phyloP scores from a whole-genome alignment of 352 stramenopile genomes.

The Phytophthora cryptogea region DNA sequence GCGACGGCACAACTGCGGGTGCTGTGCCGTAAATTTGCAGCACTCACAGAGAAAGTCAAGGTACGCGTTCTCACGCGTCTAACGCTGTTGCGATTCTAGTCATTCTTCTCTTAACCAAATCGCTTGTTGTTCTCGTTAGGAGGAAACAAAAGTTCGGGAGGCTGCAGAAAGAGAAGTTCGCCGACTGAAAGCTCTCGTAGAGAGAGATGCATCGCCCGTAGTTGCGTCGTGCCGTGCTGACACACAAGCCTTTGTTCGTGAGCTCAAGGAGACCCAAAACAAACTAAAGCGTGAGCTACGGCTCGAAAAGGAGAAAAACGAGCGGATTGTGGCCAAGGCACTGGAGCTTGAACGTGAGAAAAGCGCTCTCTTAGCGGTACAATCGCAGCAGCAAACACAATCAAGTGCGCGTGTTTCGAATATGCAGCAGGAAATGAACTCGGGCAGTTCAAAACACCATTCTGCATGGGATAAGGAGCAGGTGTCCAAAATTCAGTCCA shows the following conservation, averaged over 20 bases:
- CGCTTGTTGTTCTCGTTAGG: constrained; percentile 29
- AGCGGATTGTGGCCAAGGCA: constrained; percentile 63
- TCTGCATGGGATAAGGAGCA: constrained; percentile 76
- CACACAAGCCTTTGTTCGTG: constrained; percentile 62
- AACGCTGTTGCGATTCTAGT: neutral
- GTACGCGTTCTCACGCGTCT: constrained; percentile 34
- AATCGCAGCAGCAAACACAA: constrained; percentile 20
- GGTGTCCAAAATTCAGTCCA: constrained; percentile 69
- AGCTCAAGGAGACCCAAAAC: constrained; percentile 66
- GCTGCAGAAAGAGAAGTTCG: constrained; percentile 76
- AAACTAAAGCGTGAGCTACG: constrained; percentile 63
- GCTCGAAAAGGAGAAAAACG: constrained; percentile 82
- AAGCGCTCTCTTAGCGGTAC: constrained; percentile 42
- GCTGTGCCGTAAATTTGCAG: constrained; percentile 84
- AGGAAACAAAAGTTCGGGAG: constrained; percentile 75
- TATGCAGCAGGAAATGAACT: constrained; percentile 11
- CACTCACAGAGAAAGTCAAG: constrained; percentile 86
- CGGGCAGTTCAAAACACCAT: constrained; percentile 20
- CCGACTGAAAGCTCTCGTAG: constrained; percentile 66
- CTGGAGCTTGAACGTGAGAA: constrained; percentile 77
- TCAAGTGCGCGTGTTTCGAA: constrained; percentile 1
- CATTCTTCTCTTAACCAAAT: neutral
- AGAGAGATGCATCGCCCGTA: constrained; percentile 54
- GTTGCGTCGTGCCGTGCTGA: constrained; percentile 62
- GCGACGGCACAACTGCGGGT: constrained; percentile 80